Evolutionary conservation across 2,329 filamentous ascomycete species (phyloP).

Genomic region (Penicillium sp.): DNA sequence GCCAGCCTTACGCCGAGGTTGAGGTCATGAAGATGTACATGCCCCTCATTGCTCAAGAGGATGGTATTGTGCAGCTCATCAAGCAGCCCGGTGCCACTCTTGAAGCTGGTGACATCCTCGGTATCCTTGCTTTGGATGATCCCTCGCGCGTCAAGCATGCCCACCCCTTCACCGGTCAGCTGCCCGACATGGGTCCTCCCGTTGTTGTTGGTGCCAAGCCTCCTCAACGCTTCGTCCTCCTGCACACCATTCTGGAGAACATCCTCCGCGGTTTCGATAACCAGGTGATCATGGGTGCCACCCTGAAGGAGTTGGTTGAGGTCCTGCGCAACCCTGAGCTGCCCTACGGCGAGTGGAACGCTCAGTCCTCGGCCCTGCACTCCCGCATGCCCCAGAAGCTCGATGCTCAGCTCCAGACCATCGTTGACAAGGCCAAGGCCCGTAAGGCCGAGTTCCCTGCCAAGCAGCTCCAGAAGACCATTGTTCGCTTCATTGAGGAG

Average conservation of each 20-base stretch:
- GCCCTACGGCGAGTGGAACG: constrained; percentile 94
- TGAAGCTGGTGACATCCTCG: constrained; percentile 97
- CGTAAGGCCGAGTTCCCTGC: constrained; percentile 88
- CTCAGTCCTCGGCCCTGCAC: constrained; percentile 94
- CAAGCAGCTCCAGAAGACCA: constrained; percentile 79
- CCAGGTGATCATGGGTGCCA: constrained; percentile 89
- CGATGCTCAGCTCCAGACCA: constrained; percentile 76
- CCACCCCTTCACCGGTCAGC: constrained; percentile 86
- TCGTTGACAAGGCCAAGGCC: constrained; percentile 78
- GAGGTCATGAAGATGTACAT: constrained; percentile 99
- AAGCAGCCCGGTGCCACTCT: constrained; percentile 99
- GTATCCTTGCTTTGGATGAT: constrained; percentile 92
- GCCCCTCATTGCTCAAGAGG: constrained; percentile 92
- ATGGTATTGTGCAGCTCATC: constrained; percentile 95
- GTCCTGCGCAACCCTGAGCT: constrained; percentile 87
- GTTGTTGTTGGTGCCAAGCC: constrained; percentile 89
- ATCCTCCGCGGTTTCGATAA: constrained; percentile 96
- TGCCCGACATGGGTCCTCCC: constrained; percentile 82
- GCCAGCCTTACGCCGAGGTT: constrained; percentile 92
- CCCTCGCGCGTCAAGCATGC: constrained; percentile 96
- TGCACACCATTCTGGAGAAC: constrained; percentile 77
- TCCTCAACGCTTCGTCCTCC: constrained; percentile 78
- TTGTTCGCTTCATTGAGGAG: constrained; percentile 87
- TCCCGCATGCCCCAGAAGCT: constrained; percentile 96
- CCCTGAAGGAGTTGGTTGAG: constrained; percentile 83